Percentiles rank a stretch among this genome's conserved stretches.
phyloP scores from a whole-genome alignment of 805 yeast genomes.

The Monosporozyma unispora region DNA sequence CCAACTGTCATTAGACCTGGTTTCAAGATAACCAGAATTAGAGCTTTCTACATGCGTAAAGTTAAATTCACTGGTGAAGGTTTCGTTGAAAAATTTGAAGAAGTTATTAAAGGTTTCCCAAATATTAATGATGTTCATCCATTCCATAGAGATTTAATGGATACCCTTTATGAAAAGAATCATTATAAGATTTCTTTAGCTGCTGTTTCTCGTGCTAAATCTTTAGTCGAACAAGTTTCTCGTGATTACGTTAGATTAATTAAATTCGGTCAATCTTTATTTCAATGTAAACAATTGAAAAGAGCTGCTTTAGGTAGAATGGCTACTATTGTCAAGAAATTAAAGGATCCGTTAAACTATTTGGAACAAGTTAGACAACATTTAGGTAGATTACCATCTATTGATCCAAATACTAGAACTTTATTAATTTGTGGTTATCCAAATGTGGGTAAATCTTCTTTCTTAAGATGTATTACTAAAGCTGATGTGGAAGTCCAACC shows the following conservation, averaged over 20 bases:
- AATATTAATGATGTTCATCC: constrained; percentile 97
- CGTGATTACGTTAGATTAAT: constrained; percentile 90
- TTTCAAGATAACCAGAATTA: constrained; percentile 88
- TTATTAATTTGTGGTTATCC: constrained; percentile 97
- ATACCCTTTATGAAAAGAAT: constrained; percentile 93
- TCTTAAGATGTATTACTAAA: constrained; percentile 84
- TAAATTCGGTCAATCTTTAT: constrained; percentile 94
- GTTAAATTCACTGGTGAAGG: constrained; percentile 96
- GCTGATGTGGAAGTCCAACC: constrained; percentile 99
- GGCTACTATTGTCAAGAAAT: constrained; percentile 95
- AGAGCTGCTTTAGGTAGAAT: constrained; percentile 98
- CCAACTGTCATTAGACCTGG: constrained; percentile 99
- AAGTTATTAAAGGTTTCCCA: constrained; percentile 82
- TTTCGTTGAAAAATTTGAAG: constrained; percentile 84
- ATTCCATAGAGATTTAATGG: constrained; percentile 96
- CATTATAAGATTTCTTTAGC: constrained; percentile 96
- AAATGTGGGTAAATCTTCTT: constrained; percentile 97
- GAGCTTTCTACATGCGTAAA: constrained; percentile 97
- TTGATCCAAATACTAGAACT: constrained; percentile 98
- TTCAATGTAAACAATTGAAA: constrained; percentile 97
- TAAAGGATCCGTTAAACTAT: constrained; percentile 88
- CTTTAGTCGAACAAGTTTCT: constrained; percentile 89
- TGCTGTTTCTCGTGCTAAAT: constrained; percentile 86
- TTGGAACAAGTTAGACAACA: constrained; percentile 99
- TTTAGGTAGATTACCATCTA: constrained; percentile 94